These are phyloP conservation scores for Xylaria sp. DNA, from an alignment of 2,329 filamentous ascomycete genomes.

Conservation along the genomic window DNA sequence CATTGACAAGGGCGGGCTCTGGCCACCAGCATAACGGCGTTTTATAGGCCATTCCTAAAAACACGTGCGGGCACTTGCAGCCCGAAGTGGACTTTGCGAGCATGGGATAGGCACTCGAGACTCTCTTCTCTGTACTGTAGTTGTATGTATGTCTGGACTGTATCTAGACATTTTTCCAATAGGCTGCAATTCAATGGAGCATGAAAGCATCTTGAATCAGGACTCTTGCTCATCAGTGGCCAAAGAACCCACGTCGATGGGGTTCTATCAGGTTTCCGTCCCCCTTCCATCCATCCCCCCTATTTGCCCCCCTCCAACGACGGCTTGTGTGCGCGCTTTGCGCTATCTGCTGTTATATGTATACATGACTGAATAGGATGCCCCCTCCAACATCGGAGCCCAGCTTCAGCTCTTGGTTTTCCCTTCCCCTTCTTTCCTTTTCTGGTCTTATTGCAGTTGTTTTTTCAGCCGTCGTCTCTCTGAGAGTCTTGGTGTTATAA, in stretches of 20 bases:
- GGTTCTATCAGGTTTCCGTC: conserved; percentile 13
- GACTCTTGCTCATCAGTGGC: conserved; percentile 22
- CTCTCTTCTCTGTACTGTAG: conserved; percentile 2
- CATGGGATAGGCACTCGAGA: conserved; percentile 6
- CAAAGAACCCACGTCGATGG: conserved; percentile 25
- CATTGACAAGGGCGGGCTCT: neutral
- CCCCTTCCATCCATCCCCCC: neutral
- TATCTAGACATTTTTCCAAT: conserved; percentile 22
- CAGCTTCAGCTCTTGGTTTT: neutral
- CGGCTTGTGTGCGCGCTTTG: conserved; percentile 6
- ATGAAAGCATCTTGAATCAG: conserved; percentile 20
- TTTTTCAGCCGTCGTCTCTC: neutral
- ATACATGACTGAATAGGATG: neutral
- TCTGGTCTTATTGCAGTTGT: conserved; percentile 1
- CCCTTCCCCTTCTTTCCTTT: neutral
- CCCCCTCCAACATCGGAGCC: conserved; percentile 19
- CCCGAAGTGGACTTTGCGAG: conserved; percentile 29
- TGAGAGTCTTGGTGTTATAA: neutral
- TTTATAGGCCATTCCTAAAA: conserved; percentile 20
- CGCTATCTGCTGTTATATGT: neutral
- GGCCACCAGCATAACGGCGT: neutral
- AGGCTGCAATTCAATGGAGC: conserved; percentile 15
- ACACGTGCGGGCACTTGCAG: conserved; percentile 31
- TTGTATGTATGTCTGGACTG: conserved; percentile 23
- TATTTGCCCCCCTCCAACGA: conserved; percentile 19